Conservation (phyloP, 2,329 filamentous ascomycete species). For the Colletotrichum sp. region DNA sequence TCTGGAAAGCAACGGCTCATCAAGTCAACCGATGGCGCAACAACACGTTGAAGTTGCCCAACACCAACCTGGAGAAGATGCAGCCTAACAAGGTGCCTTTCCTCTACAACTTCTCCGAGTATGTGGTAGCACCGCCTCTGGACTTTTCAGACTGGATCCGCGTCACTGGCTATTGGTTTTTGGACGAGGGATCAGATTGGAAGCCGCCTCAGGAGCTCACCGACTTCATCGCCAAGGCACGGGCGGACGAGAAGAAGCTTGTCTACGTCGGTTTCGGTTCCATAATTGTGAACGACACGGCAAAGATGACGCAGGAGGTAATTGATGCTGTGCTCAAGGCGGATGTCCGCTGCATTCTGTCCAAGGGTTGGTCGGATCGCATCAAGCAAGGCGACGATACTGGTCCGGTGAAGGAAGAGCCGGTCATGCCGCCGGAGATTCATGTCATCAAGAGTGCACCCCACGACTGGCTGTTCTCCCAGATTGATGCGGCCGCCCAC, state of each 20-base stretch:
- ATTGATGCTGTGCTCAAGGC: conserved; percentile 90
- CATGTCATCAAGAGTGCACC: conserved; percentile 88
- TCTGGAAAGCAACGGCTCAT: conserved; percentile 91
- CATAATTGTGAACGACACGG: conserved; percentile 90
- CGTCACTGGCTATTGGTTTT: conserved; percentile 97
- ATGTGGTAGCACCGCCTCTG: conserved; percentile 89
- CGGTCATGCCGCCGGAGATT: conserved; percentile 79
- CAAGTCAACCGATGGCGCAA: conserved; percentile 95
- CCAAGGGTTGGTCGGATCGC: conserved; percentile 96
- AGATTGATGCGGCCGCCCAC: conserved; percentile 93
- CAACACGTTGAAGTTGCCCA: conserved; percentile 76
- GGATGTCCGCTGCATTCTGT: conserved; percentile 92
- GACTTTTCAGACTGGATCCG: conserved; percentile 98
- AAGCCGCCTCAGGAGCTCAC: conserved; percentile 76
- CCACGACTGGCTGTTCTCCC: conserved; percentile 94
- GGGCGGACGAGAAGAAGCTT: conserved; percentile 83
- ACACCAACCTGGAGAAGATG: conserved; percentile 87
- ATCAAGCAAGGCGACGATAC: conserved; percentile 36
- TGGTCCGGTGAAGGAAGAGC: conserved; percentile 59
- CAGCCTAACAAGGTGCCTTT: conserved; percentile 98
- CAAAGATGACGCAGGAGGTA: conserved; percentile 88
- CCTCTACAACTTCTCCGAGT: conserved; percentile 94
- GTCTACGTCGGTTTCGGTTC: conserved; percentile 98
- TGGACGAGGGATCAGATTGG: conserved; percentile 76
- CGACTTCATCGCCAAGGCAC: conserved; percentile 84